Percentiles rank a stretch among this genome's conserved stretches.
These are phyloP conservation scores for Penicillium psychrofluorescens DNA, from an alignment of 495 filamentous ascomycete genomes.

Conservation along the genomic window DNA sequence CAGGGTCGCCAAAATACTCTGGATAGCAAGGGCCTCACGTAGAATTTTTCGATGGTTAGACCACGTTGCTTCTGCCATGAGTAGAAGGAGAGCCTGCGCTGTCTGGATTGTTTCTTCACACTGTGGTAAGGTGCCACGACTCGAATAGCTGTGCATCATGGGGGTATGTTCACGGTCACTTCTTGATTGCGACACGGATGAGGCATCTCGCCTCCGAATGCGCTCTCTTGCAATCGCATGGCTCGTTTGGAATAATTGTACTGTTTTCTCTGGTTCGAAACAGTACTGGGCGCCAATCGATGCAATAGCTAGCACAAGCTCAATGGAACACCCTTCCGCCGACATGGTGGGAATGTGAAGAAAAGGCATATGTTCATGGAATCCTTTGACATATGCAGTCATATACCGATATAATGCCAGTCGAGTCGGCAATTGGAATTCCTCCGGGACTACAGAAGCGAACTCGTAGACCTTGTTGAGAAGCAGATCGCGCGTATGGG, in stretches of 20 bases:
- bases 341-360: conserved; percentile 18
- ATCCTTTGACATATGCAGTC: conserved; percentile 13
- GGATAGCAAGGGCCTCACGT: conserved; percentile 13
- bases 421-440: conserved; percentile 26
- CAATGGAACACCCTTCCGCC: conserved; percentile 3
- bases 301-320: conserved; percentile 13
- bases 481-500: not conserved
- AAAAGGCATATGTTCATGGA: conserved; percentile 18
- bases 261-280: conserved; percentile 31
- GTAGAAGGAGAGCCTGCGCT: conserved; percentile 16
- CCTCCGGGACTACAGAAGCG: not conserved
- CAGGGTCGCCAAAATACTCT: conserved; percentile 11
- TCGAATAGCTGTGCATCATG: too few relatives aligned
- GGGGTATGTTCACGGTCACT: too few relatives aligned
- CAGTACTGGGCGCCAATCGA: conserved; percentile 17
- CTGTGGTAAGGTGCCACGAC: too few relatives aligned
- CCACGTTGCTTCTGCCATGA: conserved; percentile 22
- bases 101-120: conserved; percentile 3
- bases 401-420: conserved; percentile 13
- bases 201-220: too few relatives aligned
- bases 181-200: too few relatives aligned
- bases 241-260: conserved; percentile 4
- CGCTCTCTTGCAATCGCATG: not conserved
- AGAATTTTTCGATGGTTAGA: conserved; percentile 10
- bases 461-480: not conserved